Conservation (phyloP, 2,329 filamentous ascomycete genomes). For the Akanthomyces dipterigenus region DNA sequence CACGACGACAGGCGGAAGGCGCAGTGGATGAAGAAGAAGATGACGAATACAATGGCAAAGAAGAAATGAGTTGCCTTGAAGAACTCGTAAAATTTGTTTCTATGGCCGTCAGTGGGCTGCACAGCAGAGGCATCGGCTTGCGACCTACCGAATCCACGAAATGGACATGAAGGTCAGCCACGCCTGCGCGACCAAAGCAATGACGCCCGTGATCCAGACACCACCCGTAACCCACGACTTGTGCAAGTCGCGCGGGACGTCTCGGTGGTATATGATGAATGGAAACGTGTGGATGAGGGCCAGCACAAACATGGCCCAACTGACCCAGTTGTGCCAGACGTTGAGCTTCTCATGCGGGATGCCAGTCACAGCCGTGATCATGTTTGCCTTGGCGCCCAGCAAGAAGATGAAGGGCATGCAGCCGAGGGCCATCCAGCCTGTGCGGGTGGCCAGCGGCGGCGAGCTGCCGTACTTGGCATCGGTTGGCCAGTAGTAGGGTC, state of each 20-base stretch:
- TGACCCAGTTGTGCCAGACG: conserved; percentile 47
- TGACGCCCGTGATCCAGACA: conserved; percentile 49
- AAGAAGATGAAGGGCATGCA: conserved; percentile 46
- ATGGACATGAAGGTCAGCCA: conserved; percentile 50
- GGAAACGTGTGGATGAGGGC: conserved; percentile 54
- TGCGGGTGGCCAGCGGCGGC: conserved; percentile 45
- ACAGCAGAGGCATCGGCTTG: neutral
- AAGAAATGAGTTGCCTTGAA: conserved; percentile 53
- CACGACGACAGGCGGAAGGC: conserved; percentile 48
- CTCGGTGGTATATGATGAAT: conserved; percentile 45
- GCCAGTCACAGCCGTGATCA: conserved; percentile 46
- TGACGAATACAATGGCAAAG: conserved; percentile 44
- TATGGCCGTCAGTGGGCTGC: conserved; percentile 17
- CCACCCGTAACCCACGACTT: conserved; percentile 36
- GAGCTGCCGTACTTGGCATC: conserved; percentile 39
- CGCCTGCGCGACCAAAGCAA: conserved; percentile 45
- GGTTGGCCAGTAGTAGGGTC: conserved; percentile 51
- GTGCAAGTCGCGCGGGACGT: conserved; percentile 41
- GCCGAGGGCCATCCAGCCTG: conserved; percentile 46
- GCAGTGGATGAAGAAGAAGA: conserved; percentile 57
- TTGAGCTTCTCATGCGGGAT: conserved; percentile 52
- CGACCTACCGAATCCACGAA: conserved; percentile 38
- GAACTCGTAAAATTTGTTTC: conserved; percentile 51
- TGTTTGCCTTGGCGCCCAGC: conserved; percentile 48
- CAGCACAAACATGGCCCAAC: conserved; percentile 49